phyloP scores from a whole-genome alignment of 441 rosid genomes.

The Gossypium aridum region DNA sequence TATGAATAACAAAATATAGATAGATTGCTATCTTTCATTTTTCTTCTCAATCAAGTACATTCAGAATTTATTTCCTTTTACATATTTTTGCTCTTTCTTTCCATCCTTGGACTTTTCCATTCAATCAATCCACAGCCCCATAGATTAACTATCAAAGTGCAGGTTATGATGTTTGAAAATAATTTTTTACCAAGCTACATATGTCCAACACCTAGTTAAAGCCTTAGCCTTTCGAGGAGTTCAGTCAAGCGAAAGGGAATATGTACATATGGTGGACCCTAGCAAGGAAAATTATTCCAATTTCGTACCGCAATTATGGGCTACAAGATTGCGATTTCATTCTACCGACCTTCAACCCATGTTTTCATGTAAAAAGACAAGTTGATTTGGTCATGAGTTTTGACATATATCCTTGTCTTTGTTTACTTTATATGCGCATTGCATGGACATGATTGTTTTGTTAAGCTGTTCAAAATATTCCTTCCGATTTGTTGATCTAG shows the following conservation, averaged over 20 bases:
- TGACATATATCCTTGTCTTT: not conserved
- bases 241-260: not conserved
- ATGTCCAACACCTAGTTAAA: not conserved
- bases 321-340: conserved; percentile 11
- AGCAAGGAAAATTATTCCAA: not conserved
- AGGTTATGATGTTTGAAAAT: too few species aligned
- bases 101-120: too few species aligned
- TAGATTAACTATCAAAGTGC: too few species aligned
- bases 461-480: not conserved
- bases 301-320: conserved; percentile 1
- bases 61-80: too few species aligned
- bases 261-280: not conserved
- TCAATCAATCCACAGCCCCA: too few species aligned
- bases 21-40: too few species aligned
- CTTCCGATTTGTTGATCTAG: not conserved
- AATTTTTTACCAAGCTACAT: not conserved
- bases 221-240: not conserved
- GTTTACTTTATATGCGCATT: not conserved
- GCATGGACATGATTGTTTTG: not conserved
- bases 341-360: not conserved
- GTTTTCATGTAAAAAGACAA: not conserved
- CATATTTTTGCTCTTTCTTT: too few species aligned
- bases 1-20: too few species aligned
- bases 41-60: too few species aligned
- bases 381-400: not conserved